Evolutionary conservation across 441 rosid species (phyloP).

Genomic region (Croton laevigatus): DNA sequence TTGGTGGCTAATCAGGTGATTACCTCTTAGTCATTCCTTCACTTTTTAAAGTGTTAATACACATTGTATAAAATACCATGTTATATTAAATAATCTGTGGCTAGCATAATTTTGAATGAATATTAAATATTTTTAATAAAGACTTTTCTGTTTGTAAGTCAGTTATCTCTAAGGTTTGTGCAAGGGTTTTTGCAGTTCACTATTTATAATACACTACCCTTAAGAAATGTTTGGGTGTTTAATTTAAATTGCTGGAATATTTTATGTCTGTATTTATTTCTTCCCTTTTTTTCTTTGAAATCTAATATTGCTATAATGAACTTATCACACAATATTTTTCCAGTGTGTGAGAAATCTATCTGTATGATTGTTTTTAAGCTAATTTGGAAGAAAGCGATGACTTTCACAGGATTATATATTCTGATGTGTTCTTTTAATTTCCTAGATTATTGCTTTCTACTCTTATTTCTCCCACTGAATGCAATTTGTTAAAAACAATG

Average conservation of each 20-base stretch:
- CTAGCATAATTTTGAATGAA: background rate
- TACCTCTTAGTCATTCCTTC: constrained; percentile 12
- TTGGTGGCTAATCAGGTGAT: constrained; percentile 80
- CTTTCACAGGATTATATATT: background rate
- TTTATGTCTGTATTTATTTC: background rate
- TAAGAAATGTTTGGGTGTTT: background rate
- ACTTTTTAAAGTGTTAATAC: constrained; percentile 5
- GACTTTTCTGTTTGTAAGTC: background rate
- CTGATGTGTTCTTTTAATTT: background rate
- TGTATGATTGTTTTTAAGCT: background rate
- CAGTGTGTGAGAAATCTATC: background rate
- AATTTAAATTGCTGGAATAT: background rate
- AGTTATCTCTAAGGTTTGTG: background rate
- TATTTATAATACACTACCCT: background rate
- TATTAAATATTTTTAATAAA: background rate
- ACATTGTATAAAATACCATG: background rate
- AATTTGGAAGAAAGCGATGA: constrained; percentile 3
- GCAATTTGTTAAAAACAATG: background rate
- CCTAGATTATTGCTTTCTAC: background rate
- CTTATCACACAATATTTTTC: background rate
- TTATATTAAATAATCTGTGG: background rate
- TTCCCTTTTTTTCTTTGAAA: background rate
- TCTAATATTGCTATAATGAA: background rate
- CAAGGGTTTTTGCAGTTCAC: background rate
- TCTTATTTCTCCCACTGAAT: constrained; percentile 4